phyloP scores from a whole-genome alignment of 352 stramenopile genomes.

The Phytophthora nicotianae region DNA sequence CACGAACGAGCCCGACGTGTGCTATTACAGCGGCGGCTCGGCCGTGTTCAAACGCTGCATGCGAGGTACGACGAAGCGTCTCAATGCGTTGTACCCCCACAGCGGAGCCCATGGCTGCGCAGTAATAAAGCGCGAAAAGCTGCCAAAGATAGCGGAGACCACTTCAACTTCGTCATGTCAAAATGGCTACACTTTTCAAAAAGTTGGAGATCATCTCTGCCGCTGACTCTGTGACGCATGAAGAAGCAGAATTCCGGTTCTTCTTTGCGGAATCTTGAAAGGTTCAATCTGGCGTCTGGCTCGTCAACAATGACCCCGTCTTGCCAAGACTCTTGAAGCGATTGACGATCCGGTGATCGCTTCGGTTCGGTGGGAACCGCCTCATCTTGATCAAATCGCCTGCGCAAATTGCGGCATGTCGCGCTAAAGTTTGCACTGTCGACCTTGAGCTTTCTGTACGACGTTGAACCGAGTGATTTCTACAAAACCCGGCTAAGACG shows the following conservation, averaged over 20 bases:
- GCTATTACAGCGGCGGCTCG: constrained; percentile 36
- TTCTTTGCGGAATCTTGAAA: constrained; percentile 7
- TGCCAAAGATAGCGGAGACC: constrained; percentile 25
- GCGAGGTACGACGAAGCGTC: constrained; percentile 22
- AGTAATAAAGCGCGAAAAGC: background rate
- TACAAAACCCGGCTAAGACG: background rate
- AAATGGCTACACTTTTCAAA: constrained; percentile 29
- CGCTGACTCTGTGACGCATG: constrained; percentile 4
- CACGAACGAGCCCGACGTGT: constrained; percentile 37
- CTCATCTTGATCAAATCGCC: constrained; percentile 17
- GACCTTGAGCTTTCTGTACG: constrained; percentile 11
- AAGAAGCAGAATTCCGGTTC: constrained; percentile 5
- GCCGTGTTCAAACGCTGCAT: constrained; percentile 34
- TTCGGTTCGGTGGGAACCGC: background rate
- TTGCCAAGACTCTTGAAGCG: background rate
- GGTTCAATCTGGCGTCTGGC: background rate
- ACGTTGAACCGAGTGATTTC: constrained; percentile 22
- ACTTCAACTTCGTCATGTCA: constrained; percentile 20
- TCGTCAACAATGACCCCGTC: background rate
- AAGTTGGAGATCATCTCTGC: constrained; percentile 11
- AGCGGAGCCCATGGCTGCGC: constrained; percentile 48
- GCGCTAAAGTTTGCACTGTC: constrained; percentile 6
- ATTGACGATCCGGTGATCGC: background rate
- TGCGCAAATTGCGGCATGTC: constrained; percentile 20
- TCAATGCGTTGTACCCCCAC: constrained; percentile 43